These are phyloP conservation scores for Tubosaeta brunneosetosa DNA, from an alignment of 768 basidiomycete genomes.

Conservation along the genomic window DNA sequence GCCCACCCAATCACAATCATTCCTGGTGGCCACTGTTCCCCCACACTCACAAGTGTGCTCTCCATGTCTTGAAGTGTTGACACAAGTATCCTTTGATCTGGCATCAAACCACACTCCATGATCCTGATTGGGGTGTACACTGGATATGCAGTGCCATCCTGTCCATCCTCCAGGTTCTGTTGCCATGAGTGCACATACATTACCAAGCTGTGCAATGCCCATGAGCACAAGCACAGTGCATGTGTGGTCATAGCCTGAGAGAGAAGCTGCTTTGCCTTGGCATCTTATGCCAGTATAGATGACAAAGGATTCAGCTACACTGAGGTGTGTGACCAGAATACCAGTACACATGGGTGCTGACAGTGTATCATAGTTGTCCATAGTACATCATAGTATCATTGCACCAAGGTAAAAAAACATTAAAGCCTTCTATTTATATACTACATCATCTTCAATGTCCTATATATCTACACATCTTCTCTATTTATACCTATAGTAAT, in stretches of 20 bases:
- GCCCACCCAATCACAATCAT: constrained; percentile 97
- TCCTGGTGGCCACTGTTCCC: constrained; percentile 90
- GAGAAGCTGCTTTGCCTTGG: constrained; percentile 69
- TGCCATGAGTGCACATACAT: constrained; percentile 55
- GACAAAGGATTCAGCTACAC: constrained; percentile 83
- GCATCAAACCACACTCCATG: constrained; percentile 90
- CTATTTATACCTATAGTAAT: too few species aligned
- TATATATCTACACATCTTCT: too few species aligned
- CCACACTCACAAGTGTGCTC: constrained; percentile 63
- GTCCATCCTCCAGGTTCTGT: constrained; percentile 34
- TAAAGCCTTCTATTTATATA: too few species aligned
- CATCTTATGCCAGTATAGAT: constrained; percentile 94
- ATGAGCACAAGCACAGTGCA: constrained; percentile 86
- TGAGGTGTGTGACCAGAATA: constrained; percentile 93
- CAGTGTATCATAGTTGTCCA: too few species aligned
- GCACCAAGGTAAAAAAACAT: too few species aligned
- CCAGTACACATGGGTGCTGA: constrained; percentile 78
- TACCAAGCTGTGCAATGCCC: constrained; percentile 84
- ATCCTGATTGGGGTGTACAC: constrained; percentile 79
- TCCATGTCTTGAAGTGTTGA: constrained; percentile 74
- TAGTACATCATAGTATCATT: too few species aligned
- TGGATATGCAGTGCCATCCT: constrained; percentile 64
- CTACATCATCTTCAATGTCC: too few species aligned
- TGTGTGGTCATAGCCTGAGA: constrained; percentile 84
- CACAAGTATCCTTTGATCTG: constrained; percentile 81